Evolutionary conservation across 2,329 filamentous ascomycete genomes (phyloP), one percentile per base, ranked within the genome.

Genomic region (Penicillium sp.): DNA sequence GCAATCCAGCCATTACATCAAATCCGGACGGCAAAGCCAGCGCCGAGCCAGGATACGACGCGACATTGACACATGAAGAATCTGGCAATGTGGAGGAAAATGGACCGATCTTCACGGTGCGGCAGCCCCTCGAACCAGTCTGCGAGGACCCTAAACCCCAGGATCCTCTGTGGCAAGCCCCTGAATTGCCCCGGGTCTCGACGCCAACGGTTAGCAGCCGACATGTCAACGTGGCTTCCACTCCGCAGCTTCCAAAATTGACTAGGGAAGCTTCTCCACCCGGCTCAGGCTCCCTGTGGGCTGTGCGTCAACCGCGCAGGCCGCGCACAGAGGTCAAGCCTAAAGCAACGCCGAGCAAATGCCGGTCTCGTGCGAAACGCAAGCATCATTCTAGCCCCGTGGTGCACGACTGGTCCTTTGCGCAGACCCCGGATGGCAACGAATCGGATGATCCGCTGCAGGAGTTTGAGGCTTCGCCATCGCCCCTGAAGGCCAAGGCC

Each of bases 401-500:
- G 28, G 40, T 50, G 27, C 54, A 47, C 37, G 61, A 65, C 47
- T 65, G 61, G 61, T 63, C 56, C 29, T 66, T 66, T 39, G 59
- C 61, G 26, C 43, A 54, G 26, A 41, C 51, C 8, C 47, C 52
- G n/a, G 60, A 61, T 29, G 55, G 51, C 34, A 59, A 54, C 36
- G 65, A 68, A 43, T 68, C 65, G n/a, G 65, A 68, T 44, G 65
- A 68, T 41, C 65, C 65, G 30, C 51, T 68, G 35, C 62, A 65
- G 39, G 60, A 66, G 17, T 41, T 53, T 16, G 52, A 55, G 39
- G 51, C 56, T 9, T 63, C 61, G 2, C 57, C 57, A 20, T 56
- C 54, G n/a, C 47, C 55, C 11, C 60, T 52, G 15, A 43, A 33
- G 23, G 11, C 43, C 6, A 25, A 45, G 16, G 48, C 53, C 18